Evolutionary conservation across 805 yeast genomes (phyloP).

Genomic region (Yamadazyma ubonensis): DNA sequence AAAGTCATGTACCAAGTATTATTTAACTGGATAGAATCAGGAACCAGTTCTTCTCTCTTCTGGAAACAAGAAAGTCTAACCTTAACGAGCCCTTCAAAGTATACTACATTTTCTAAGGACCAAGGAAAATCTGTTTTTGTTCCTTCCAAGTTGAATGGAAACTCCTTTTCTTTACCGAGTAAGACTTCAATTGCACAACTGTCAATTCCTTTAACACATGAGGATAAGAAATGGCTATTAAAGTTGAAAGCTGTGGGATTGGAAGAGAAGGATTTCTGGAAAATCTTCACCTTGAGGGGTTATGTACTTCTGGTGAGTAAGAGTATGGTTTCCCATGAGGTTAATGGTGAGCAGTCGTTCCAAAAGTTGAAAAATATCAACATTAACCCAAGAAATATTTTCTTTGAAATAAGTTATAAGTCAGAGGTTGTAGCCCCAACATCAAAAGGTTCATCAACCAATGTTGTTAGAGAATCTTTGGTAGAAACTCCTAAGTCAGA

Average conservation of each 20-base stretch:
- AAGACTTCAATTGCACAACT: slow-evolving; percentile 9
- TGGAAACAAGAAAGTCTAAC: slow-evolving; percentile 56
- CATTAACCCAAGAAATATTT: slow-evolving; percentile 32
- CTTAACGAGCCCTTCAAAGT: slow-evolving; percentile 16
- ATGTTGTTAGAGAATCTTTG: slow-evolving; percentile 13
- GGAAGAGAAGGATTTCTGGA: slow-evolving; percentile 76
- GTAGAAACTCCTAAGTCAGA: slow-evolving; percentile 5
- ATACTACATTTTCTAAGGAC: slow-evolving; percentile 30
- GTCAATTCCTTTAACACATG: slow-evolving; percentile 48
- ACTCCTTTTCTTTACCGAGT: slow-evolving; percentile 3
- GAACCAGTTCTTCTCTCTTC: slow-evolving; percentile 63
- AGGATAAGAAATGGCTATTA: slow-evolving; percentile 72
- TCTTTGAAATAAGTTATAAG: slow-evolving; percentile 38
- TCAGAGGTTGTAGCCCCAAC: slow-evolving; percentile 28
- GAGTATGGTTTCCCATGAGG: slow-evolving; percentile 6
- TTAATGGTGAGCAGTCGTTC: not conserved
- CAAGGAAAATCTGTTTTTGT: slow-evolving; percentile 35
- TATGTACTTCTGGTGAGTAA: slow-evolving; percentile 62
- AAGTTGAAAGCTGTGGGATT: slow-evolving; percentile 73
- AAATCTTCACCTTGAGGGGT: slow-evolving; percentile 66
- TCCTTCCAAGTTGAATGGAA: slow-evolving; percentile 3
- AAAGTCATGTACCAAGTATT: slow-evolving; percentile 13
- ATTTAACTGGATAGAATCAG: slow-evolving; percentile 18
- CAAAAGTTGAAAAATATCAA: slow-evolving; percentile 1
- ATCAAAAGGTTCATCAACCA: slow-evolving; percentile 21